Conservation (phyloP, 2,329 filamentous ascomycete species). For the Aspergillus puulaauensis region DNA sequence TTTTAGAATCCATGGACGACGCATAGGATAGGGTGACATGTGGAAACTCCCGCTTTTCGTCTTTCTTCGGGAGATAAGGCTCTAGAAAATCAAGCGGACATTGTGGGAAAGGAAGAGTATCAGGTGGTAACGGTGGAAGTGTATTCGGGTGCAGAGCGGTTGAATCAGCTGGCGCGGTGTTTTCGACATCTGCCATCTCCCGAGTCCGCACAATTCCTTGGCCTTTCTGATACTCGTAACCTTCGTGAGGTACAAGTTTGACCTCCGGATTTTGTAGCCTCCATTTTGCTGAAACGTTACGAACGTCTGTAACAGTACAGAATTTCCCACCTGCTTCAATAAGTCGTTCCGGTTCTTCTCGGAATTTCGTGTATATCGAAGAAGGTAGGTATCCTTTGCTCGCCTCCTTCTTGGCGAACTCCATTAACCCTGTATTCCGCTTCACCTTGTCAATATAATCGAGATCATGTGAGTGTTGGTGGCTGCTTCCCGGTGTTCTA, state of each 20-base stretch:
- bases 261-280: constrained; percentile 46
- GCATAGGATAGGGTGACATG: constrained; percentile 85
- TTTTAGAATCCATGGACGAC: constrained; percentile 78
- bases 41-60: constrained; percentile 40
- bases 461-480: constrained; percentile 46
- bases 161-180: constrained; percentile 9
- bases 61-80: constrained; percentile 50
- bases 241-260: constrained; percentile 44
- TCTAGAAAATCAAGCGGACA: constrained; percentile 48
- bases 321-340: constrained; percentile 46
- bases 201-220: constrained; percentile 41
- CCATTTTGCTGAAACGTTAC: constrained; percentile 51
- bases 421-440: constrained; percentile 49
- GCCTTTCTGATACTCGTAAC: constrained; percentile 46
- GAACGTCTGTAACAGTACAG: constrained; percentile 48
- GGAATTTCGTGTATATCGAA: constrained; percentile 50
- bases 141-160: constrained; percentile 13
- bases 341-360: constrained; percentile 46
- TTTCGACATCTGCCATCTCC: constrained; percentile 12
- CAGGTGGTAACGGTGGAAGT: constrained; percentile 30
- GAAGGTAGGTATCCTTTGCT: constrained; percentile 49
- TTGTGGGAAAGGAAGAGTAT: constrained; percentile 47
- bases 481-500: constrained; percentile 41
- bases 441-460: constrained; percentile 50
- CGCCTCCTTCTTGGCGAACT: constrained; percentile 45